Percentiles rank a stretch among this genome's conserved stretches.
phyloP scores from a whole-genome alignment of 2,329 filamentous ascomycete species.

The Dactylellina sp. region DNA sequence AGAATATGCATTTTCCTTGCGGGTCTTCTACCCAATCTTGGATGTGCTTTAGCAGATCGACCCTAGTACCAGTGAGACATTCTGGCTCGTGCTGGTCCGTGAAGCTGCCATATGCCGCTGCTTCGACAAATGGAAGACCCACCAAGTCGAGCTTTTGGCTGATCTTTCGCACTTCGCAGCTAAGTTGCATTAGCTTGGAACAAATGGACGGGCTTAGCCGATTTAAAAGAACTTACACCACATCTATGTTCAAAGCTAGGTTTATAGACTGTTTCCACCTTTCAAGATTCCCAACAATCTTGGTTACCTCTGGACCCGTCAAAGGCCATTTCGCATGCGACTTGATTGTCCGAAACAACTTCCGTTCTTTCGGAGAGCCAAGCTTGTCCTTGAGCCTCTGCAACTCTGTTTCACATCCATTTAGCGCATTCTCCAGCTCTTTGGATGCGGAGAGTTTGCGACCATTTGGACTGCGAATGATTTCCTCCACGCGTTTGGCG shows the following conservation, averaged over 20 bases:
- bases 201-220: too few species aligned
- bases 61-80: constrained; percentile 59
- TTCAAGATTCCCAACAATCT: too few species aligned
- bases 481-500: constrained; percentile 3
- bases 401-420: too few species aligned
- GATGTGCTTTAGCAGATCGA: constrained; percentile 58
- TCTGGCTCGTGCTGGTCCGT: constrained; percentile 56
- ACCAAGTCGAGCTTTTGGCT: constrained; percentile 21
- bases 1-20: constrained; percentile 57
- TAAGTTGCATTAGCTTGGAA: too few species aligned
- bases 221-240: too few species aligned
- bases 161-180: constrained; percentile 12
- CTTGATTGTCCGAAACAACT: too few species aligned
- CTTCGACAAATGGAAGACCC: constrained; percentile 32
- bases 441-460: constrained; percentile 17
- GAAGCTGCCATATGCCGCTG: constrained; percentile 58
- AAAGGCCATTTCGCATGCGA: too few species aligned
- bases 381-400: constrained; percentile 1
- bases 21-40: constrained; percentile 31
- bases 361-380: neutral
- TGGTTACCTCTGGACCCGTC: constrained; percentile 24
- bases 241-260: too few species aligned
- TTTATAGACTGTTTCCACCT: too few species aligned
- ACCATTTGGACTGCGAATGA: constrained; percentile 14
- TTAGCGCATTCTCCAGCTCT: too few species aligned